Evolutionary conservation across 108 stramenopile genomes (phyloP).

Genomic region (Conticribra weissflogii): DNA sequence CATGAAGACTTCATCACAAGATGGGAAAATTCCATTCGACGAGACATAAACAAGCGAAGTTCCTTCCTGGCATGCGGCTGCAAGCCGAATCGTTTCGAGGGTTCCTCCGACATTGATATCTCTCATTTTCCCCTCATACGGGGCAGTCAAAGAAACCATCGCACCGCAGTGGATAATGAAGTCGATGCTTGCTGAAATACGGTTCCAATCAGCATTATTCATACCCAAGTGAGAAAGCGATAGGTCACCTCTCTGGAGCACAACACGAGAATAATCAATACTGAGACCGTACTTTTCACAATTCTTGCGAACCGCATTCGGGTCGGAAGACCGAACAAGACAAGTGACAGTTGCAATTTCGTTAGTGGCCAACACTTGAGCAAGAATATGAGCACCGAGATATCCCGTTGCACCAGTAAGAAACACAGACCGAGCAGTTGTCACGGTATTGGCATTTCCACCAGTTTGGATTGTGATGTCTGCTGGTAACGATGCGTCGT

Average conservation of each 20-base stretch:
- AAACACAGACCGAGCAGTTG: conserved; percentile 59
- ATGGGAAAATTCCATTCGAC: conserved; percentile 79
- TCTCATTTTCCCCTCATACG: conserved; percentile 65
- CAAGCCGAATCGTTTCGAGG: conserved; percentile 67
- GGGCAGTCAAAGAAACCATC: conserved; percentile 69
- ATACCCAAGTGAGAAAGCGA: conserved; percentile 68
- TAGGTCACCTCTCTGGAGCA: conserved; percentile 64
- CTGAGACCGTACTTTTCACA: conserved; percentile 44
- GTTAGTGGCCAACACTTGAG: conserved; percentile 54
- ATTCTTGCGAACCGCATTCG: conserved; percentile 51
- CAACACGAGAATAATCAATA: conserved; percentile 40
- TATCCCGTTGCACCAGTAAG: conserved; percentile 81
- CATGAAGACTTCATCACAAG: conserved; percentile 36
- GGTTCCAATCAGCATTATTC: conserved; percentile 56
- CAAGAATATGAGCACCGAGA: conserved; percentile 72
- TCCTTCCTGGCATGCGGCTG: conserved; percentile 69
- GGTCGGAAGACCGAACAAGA: conserved; percentile 57
- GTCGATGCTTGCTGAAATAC: conserved; percentile 64
- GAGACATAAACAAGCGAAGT: conserved; percentile 68
- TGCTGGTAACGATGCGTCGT: conserved; percentile 36
- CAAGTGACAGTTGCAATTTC: conserved; percentile 63
- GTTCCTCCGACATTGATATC: conserved; percentile 80
- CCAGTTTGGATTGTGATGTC: conserved; percentile 29
- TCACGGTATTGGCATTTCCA: not conserved
- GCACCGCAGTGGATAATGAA: conserved; percentile 83